Evolutionary conservation across 2,329 filamentous ascomycete species (phyloP).

Genomic region (Alternaria sp.): DNA sequence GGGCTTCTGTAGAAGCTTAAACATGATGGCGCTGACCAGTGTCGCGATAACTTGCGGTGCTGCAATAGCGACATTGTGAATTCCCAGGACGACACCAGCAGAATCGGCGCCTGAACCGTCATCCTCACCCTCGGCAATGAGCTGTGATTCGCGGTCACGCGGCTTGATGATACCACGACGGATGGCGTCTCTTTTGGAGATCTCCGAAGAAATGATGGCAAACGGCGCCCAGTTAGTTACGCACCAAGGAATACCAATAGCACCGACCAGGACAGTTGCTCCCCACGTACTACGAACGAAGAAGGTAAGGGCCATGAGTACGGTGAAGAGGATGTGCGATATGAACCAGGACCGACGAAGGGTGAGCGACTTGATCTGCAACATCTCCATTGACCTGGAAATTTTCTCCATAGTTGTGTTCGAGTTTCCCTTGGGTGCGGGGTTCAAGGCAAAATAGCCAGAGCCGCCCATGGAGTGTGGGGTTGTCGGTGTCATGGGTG

Average conservation of each 20-base stretch:
- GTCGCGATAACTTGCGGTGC: slow-evolving; percentile 92
- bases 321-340: slow-evolving; percentile 82
- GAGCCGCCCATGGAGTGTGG: slow-evolving; percentile 46
- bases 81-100: slow-evolving; percentile 88
- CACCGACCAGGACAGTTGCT: slow-evolving; percentile 78
- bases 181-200: slow-evolving; percentile 80
- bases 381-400: slow-evolving; percentile 60
- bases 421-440: slow-evolving; percentile 28
- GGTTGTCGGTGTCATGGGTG: slow-evolving; percentile 47
- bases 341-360: slow-evolving; percentile 87
- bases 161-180: slow-evolving; percentile 60
- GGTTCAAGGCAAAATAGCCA: slow-evolving; percentile 46
- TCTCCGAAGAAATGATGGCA: slow-evolving; percentile 92
- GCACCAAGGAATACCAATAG: slow-evolving; percentile 91
- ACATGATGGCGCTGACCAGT: slow-evolving; percentile 82
- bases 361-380: slow-evolving; percentile 84
- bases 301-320: slow-evolving; percentile 83
- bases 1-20: slow-evolving; percentile 85
- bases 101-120: slow-evolving; percentile 72
- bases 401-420: slow-evolving; percentile 38
- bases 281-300: slow-evolving; percentile 74
- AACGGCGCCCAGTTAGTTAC: slow-evolving; percentile 94
- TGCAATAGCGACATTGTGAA: slow-evolving; percentile 94
- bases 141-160: slow-evolving; percentile 50
- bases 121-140: slow-evolving; percentile 58